Percentiles rank a stretch among this genome's conserved stretches.
Evolutionary conservation across 306 rosid species (phyloP).

Genomic region (Castanea mollissima): DNA sequence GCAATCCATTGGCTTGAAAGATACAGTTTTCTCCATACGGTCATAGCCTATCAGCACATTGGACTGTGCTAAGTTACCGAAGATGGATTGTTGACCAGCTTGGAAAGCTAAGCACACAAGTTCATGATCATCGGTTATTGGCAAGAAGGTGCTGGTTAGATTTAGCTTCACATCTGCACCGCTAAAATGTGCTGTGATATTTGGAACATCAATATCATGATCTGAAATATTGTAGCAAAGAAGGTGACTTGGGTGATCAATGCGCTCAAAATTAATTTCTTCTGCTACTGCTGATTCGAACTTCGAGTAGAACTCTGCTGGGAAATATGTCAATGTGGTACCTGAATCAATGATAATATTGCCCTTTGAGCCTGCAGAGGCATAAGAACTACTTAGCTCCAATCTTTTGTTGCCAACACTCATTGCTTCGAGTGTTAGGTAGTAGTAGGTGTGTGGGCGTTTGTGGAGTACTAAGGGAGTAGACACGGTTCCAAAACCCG

Average conservation of each 20-base stretch:
- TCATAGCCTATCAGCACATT: no score
- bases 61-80: slow-evolving; percentile 23
- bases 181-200: slow-evolving; percentile 31
- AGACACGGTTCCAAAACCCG: slow-evolving; percentile 7
- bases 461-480: slow-evolving; percentile 17
- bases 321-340: no score
- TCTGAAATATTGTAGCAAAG: slow-evolving; percentile 24
- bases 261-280: not conserved
- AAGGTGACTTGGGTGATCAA: not conserved
- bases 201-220: not conserved
- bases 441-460: slow-evolving; percentile 5
- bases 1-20: no score
- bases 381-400: not conserved
- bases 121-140: not conserved
- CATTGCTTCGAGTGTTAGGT: slow-evolving; percentile 19
- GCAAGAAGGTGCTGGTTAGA: slow-evolving; percentile 24
- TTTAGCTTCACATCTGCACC: slow-evolving; percentile 39
- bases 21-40: no score
- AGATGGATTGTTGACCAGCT: not conserved
- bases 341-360: not conserved
- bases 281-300: no score
- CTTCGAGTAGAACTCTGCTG: no score
- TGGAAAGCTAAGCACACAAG: slow-evolving; percentile 45
- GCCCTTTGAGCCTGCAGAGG: not conserved
- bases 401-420: slow-evolving; percentile 18